Evolutionary conservation across 306 rosid genomes (phyloP).

Genomic region (Prunus dulcis): DNA sequence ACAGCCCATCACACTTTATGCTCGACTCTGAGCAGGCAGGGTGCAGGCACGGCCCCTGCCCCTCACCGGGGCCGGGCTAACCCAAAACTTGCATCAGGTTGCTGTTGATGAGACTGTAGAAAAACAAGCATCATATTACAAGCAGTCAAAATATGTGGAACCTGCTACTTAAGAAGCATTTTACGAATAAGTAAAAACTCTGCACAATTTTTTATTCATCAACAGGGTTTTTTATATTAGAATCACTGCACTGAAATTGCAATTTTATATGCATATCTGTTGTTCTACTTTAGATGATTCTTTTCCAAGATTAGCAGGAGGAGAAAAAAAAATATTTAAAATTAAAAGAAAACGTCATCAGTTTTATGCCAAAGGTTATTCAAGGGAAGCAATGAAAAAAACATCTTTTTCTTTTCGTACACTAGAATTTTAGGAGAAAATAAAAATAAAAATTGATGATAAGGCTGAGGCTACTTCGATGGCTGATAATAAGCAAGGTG

Average conservation of each 20-base stretch:
- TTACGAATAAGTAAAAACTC: neutral
- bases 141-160: neutral
- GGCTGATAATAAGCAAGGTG: neutral
- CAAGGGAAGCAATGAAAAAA: no score
- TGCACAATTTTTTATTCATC: neutral
- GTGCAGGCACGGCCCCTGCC: constrained; percentile 99
- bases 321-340: neutral
- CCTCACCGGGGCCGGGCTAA: constrained; percentile 99
- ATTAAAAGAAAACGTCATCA: no score
- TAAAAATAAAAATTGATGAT: neutral
- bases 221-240: no score
- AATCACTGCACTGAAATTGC: neutral
- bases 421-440: neutral
- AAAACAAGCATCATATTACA: constrained; percentile 19
- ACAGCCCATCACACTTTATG: constrained; percentile 32
- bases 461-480: neutral
- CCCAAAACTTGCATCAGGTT: constrained; percentile 89
- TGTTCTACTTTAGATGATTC: neutral
- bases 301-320: neutral
- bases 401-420: neutral
- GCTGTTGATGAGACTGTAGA: constrained; percentile 86
- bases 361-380: no score
- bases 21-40: constrained; percentile 50
- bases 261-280: neutral
- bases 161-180: neutral